These are phyloP conservation scores for Termitomyces bulborhizus DNA, from an alignment of 768 basidiomycete genomes.

Conservation along the genomic window DNA sequence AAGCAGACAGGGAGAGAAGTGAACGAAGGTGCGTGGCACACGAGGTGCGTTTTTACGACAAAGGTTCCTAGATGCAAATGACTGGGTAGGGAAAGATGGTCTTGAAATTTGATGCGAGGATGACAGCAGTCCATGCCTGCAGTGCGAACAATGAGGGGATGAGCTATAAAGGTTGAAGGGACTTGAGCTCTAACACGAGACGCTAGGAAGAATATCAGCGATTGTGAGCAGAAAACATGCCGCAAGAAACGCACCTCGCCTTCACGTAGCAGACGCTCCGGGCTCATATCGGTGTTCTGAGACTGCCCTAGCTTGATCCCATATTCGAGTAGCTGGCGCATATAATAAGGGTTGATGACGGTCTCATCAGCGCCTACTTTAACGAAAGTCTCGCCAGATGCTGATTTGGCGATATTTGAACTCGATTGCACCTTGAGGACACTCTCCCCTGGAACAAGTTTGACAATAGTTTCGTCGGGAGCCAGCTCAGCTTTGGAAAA, in stretches of 20 bases:
- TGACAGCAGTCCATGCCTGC: slow-evolving; percentile 8
- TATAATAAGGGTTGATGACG: slow-evolving; percentile 74
- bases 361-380: slow-evolving; percentile 43
- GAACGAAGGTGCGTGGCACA: slow-evolving; percentile 3
- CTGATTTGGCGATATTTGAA: not conserved
- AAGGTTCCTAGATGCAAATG: slow-evolving; percentile 4
- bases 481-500: slow-evolving; percentile 24
- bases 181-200: slow-evolving; percentile 58
- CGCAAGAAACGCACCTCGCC: slow-evolving; percentile 41
- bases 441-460: slow-evolving; percentile 17
- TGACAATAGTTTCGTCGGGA: slow-evolving; percentile 63
- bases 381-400: slow-evolving; percentile 2
- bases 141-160: slow-evolving; percentile 4
- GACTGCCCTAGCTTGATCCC: slow-evolving; percentile 56
- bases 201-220: slow-evolving; percentile 31
- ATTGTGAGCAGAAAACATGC: not conserved
- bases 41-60: slow-evolving; percentile 5
- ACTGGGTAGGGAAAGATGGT: slow-evolving; percentile 3
- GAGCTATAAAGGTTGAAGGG: slow-evolving; percentile 25
- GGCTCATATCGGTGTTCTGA: slow-evolving; percentile 32
- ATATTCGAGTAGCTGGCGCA: slow-evolving; percentile 68
- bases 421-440: not conserved
- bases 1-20: not conserved
- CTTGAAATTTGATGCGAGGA: slow-evolving; percentile 3
- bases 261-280: slow-evolving; percentile 43